Conservation (phyloP, 2,329 filamentous ascomycete species). For the Arthrobotrys sphaeroides region DNA sequence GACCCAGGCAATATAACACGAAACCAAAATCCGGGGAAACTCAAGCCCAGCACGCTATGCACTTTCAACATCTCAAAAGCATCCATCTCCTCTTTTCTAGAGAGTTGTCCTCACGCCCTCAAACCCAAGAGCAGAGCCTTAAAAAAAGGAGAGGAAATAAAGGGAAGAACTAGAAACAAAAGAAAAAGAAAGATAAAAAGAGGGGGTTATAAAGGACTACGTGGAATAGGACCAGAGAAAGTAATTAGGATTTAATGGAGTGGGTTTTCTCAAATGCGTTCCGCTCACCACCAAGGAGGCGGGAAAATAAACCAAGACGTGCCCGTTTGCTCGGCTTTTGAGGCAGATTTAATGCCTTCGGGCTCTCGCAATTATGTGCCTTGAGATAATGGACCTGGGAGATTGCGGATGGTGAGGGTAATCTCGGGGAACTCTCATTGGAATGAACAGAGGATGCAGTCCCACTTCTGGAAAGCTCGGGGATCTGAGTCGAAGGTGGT, state of each 20-base stretch:
- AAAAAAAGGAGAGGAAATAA: neutral
- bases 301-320: slow-evolving; percentile 33
- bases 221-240: neutral
- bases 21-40: slow-evolving; percentile 7
- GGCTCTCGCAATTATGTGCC: slow-evolving; percentile 24
- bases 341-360: slow-evolving; percentile 24
- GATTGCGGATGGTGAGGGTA: slow-evolving; percentile 52
- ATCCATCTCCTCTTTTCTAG: neutral
- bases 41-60: slow-evolving; percentile 13
- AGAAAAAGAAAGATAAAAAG: no score
- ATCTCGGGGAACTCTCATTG: slow-evolving; percentile 55
- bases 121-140: neutral
- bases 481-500: slow-evolving; percentile 56
- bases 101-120: neutral
- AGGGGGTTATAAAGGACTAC: no score
- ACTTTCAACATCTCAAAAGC: neutral
- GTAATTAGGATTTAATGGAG: neutral
- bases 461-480: slow-evolving; percentile 56
- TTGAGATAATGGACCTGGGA: slow-evolving; percentile 38
- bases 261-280: slow-evolving; percentile 1
- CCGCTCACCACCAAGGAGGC: slow-evolving; percentile 25
- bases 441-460: slow-evolving; percentile 56
- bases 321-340: slow-evolving; percentile 35
- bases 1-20: neutral
- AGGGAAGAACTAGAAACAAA: neutral